Conservation (phyloP, 2,329 filamentous ascomycete species). For the Akanthomyces uredinophilus region DNA sequence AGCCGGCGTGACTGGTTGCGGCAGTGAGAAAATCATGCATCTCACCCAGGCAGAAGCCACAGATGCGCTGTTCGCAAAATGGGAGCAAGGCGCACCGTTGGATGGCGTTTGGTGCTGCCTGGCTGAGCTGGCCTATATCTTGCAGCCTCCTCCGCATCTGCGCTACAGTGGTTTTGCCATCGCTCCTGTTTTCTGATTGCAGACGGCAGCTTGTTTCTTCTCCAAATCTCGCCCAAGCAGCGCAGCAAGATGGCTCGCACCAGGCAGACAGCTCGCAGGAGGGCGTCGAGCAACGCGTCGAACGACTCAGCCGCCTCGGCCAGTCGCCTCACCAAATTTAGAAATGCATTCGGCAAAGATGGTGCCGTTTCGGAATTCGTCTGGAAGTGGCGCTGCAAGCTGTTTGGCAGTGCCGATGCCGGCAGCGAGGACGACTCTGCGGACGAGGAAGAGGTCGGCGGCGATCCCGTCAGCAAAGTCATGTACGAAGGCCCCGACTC, state of each 20-base stretch:
- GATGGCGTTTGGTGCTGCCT: background rate
- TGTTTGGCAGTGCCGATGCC: slow-evolving; percentile 19
- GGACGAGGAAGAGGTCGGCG: slow-evolving; percentile 21
- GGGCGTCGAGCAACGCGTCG: background rate
- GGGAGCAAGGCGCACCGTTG: background rate
- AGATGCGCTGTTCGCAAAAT: background rate
- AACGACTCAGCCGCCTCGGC: background rate
- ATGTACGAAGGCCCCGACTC: slow-evolving; percentile 34
- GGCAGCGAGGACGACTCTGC: slow-evolving; percentile 18
- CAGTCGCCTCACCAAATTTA: background rate
- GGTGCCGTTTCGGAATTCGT: slow-evolving; percentile 23
- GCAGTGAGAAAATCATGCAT: background rate
- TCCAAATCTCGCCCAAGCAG: background rate
- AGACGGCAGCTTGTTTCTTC: background rate
- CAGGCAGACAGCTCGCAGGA: background rate
- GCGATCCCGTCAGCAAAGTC: slow-evolving; percentile 31
- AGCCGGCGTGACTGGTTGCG: background rate
- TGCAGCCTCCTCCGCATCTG: background rate
- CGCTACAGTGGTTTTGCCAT: too few relatives aligned
- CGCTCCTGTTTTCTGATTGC: background rate
- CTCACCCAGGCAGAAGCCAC: background rate
- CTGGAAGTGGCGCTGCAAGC: slow-evolving; percentile 30
- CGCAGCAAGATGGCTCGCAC: background rate
- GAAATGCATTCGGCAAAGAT: background rate
- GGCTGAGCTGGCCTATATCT: background rate